These are phyloP conservation scores for Puccinia horiana DNA, from an alignment of 1,284 basidiomycete genomes.

Conservation along the genomic window DNA sequence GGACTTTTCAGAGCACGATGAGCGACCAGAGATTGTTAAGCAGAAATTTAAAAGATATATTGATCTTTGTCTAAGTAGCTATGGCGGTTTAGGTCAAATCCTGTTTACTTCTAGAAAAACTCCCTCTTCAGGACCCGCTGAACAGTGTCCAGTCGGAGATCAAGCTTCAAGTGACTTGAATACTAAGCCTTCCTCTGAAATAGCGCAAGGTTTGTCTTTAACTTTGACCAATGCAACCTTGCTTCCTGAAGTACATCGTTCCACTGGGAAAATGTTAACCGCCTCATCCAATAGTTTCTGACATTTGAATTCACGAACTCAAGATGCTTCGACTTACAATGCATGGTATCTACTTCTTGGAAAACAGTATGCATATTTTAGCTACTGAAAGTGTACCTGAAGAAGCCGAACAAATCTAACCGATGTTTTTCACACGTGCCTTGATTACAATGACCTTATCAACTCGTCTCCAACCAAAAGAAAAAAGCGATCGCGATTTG, in stretches of 20 bases:
- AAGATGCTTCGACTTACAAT: background rate
- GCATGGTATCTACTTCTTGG: background rate
- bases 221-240: background rate
- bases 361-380: background rate
- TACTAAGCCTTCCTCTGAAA: background rate
- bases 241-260: background rate
- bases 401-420: background rate
- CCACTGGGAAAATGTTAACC: too few relatives aligned
- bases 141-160: background rate
- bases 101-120: background rate
- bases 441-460: background rate
- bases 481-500: slow-evolving; percentile 2
- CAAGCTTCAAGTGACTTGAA: background rate
- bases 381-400: background rate
- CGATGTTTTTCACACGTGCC: background rate
- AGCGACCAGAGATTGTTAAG: background rate
- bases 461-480: background rate
- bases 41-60: slow-evolving; percentile 28
- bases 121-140: background rate
- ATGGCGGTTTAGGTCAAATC: slow-evolving; percentile 34
- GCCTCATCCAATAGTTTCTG: background rate
- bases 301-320: background rate
- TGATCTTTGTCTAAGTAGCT: slow-evolving; percentile 27
- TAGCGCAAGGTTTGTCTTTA: background rate
- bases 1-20: background rate